phyloP scores from a whole-genome alignment of 2,329 filamentous ascomycete species.

The Colletotrichum lupini region DNA sequence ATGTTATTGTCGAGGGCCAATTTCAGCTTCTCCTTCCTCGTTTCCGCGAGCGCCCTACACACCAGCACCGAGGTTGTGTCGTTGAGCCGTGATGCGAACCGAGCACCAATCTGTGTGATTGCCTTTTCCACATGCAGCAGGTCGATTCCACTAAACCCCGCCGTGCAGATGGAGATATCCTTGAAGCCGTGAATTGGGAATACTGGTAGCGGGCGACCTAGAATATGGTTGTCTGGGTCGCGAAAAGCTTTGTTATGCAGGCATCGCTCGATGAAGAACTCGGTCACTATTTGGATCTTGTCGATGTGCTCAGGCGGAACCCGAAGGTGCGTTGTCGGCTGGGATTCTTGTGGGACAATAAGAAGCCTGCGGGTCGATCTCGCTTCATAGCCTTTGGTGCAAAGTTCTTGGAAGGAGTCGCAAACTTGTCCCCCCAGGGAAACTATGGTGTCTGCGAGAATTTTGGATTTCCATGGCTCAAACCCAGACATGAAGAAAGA shows the following conservation, averaged over 20 bases:
- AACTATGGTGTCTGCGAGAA: slow-evolving; percentile 58
- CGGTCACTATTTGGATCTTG: slow-evolving; percentile 72
- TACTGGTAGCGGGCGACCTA: slow-evolving; percentile 80
- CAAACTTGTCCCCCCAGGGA: slow-evolving; percentile 60
- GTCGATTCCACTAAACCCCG: slow-evolving; percentile 86
- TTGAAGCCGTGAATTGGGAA: slow-evolving; percentile 79
- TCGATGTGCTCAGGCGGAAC: slow-evolving; percentile 49
- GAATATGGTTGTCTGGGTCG: slow-evolving; percentile 74
- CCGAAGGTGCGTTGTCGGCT: slow-evolving; percentile 56
- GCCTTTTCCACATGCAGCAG: slow-evolving; percentile 85
- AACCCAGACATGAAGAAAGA: slow-evolving; percentile 73
- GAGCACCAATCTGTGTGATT: slow-evolving; percentile 80
- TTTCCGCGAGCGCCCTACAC: slow-evolving; percentile 67
- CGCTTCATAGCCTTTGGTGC: slow-evolving; percentile 42
- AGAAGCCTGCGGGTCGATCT: slow-evolving; percentile 57
- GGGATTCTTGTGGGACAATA: slow-evolving; percentile 65
- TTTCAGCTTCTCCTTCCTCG: slow-evolving; percentile 81
- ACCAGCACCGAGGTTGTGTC: slow-evolving; percentile 80
- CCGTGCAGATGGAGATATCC: slow-evolving; percentile 79
- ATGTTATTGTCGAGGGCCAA: slow-evolving; percentile 81
- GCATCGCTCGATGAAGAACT: slow-evolving; percentile 94
- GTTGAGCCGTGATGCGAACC: slow-evolving; percentile 82
- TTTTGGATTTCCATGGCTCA: slow-evolving; percentile 58
- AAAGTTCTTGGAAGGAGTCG: slow-evolving; percentile 54
- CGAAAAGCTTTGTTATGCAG: slow-evolving; percentile 80